Evolutionary conservation across 2,329 filamentous ascomycete genomes (phyloP), one percentile per base, ranked within the genome.

Genomic region (Zopfia rhizophila): DNA sequence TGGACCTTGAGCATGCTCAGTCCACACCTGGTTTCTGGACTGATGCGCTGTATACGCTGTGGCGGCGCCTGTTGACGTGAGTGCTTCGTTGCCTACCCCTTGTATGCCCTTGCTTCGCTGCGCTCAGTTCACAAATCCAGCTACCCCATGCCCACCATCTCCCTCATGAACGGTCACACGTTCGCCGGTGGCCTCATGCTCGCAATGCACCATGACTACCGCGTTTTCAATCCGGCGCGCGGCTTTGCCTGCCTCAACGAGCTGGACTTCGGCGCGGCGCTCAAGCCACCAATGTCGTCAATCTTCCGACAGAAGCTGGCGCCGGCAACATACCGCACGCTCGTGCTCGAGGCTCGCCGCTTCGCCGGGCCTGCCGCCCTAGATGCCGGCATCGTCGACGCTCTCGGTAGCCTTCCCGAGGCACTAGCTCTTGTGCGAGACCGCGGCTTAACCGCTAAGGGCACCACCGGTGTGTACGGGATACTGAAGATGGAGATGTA

Each of bases 181-280:
- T 94, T 91, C 68, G 90, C 90, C 5, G 90, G 84, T 32, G 90
- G 88, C n/a, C 77, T 92, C 50, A 92, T 94, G 86, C 76, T 88
- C 7, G 83, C 88, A 47, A 89, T 91, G 82, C 84, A 88, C 72
- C 89, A 92, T 72, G 89, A 93, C 74, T 94, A 94, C 75, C 83
- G 90, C 19, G 79, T 94, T 56, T 88, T 90, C 75, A 88, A 88
- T 63, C 82, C 86, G 0, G 64, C 78, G 2, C 78, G 81, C 14
- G 90, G 90, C n/a, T 92, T 84, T 72, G 70, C 89, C 27, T 93
- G 90, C 72, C 75, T 94, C 56, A 93, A 93, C 70, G 90, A 94
- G 74, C 78, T 94, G 11, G 85, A 91, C 56, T 88, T 94, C 51
- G 89, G 90, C 38, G 86, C 87, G 1, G 83, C 87, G n/a, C 80